Percentiles rank a stretch among this genome's conserved stretches.
Evolutionary conservation across 352 stramenopile genomes (phyloP).

Genomic region (Globisporangium uncinulatum): DNA sequence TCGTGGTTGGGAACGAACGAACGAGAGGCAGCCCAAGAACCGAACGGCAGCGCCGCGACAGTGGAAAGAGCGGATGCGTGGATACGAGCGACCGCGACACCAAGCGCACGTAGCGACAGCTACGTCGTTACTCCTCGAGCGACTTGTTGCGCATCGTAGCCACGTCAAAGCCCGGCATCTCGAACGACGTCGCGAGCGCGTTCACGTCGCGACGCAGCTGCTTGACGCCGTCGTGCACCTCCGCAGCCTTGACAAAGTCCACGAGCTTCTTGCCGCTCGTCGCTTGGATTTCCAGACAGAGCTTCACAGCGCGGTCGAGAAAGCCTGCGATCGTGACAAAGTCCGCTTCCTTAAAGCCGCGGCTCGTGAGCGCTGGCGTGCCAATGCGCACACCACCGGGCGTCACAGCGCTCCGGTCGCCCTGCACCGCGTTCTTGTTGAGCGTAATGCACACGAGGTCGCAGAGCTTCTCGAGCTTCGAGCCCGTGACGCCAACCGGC

Average conservation of each 20-base stretch:
- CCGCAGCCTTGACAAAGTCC: constrained; percentile 89
- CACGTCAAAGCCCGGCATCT: constrained; percentile 95
- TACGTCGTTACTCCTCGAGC: constrained; percentile 48
- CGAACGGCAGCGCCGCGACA: constrained; percentile 2
- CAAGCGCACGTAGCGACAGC: too few species aligned
- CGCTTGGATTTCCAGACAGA: constrained; percentile 92
- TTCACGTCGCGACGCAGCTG: constrained; percentile 90
- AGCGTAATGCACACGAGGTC: constrained; percentile 97
- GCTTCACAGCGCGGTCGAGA: constrained; percentile 91
- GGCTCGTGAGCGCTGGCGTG: constrained; percentile 95
- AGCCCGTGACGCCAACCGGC: constrained; percentile 93
- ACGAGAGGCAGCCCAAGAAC: not conserved
- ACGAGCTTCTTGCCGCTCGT: constrained; percentile 90
- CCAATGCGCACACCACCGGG: constrained; percentile 95
- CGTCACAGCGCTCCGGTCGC: constrained; percentile 94
- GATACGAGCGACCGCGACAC: too few species aligned
- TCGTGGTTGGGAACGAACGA: constrained; percentile 1
- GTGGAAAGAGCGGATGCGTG: constrained; percentile 7
- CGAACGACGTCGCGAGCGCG: constrained; percentile 91
- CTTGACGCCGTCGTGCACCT: constrained; percentile 82
- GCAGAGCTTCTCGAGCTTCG: constrained; percentile 98
- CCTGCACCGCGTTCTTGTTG: constrained; percentile 99
- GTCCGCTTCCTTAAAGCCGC: constrained; percentile 95
- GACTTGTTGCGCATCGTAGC: constrained; percentile 87
- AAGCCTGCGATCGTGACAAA: constrained; percentile 96